Evolutionary conservation across 495 filamentous ascomycete species (phyloP), one percentile per base, ranked within the genome.

Genomic region (Parathielavia hyrcaniae): DNA sequence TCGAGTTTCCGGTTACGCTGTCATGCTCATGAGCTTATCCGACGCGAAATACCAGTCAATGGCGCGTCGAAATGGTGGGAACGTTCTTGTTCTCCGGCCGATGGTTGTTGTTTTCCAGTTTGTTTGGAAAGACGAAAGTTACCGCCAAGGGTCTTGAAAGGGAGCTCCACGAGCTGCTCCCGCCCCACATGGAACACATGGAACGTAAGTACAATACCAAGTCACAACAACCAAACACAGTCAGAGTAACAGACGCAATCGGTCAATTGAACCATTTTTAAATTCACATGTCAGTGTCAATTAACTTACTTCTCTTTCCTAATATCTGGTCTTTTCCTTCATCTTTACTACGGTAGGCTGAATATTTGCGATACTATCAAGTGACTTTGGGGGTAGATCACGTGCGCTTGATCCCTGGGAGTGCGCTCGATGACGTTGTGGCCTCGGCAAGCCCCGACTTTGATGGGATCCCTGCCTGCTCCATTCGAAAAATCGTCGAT

Each of bases 31-130:
- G 9, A n/a, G 4, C 11, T 19, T 12, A 3, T 58, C 22, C 32
- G 41, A 20, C 40, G 58, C 34, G 46, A 51, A 19, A 56, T 61
- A 0, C 14, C 9, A 5, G 12, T 32, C 17, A 30, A 58, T 22
- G 58, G 59, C 66, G 66, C 68, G 68, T 70, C 56, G 32, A 53
- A 40, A 59, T 40, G 59, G 54, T 30, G 46, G 47, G 32, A 4
- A 36, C 13, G 30, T 19, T 61, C n/a, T 43, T 43, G 26, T 55
- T 23, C 17, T 44, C 30, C 0, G 12, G 2, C 52, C n/a, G 59
- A 30, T 40, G 54, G 16, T 22, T 12, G 34, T 48, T 56, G 55
- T 30, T 58, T 53, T n/a, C n/a, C n/a, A n/a, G n/a, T n/a, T 58
- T 55, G 60, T 52, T 59, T 59, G 39, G 57, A n/a, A 3, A n/a